Evolutionary conservation across 1,139 yeast species (phyloP).

Genomic region (Yamadazyma friedrichii): DNA sequence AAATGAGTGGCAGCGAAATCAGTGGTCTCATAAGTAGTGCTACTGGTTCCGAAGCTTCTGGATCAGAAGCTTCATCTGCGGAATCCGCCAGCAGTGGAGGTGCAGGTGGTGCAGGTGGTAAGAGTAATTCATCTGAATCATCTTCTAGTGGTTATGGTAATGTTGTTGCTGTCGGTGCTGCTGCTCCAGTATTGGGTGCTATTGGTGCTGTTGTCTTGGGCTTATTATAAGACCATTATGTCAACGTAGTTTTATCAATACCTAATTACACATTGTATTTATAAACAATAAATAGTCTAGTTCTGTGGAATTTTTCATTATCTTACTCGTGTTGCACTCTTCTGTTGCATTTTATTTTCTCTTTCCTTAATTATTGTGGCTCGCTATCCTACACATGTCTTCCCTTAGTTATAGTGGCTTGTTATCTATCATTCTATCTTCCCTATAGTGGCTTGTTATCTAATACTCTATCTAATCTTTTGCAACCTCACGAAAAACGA

Average conservation of each 20-base stretch:
- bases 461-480: neutral
- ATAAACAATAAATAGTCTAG: neutral
- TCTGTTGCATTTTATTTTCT: no score
- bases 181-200: conserved; percentile 8
- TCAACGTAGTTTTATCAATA: neutral
- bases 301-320: no score
- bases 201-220: conserved; percentile 12
- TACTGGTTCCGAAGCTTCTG: conserved; percentile 1
- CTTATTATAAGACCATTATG: conserved; percentile 8
- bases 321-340: no score
- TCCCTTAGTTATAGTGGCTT: no score
- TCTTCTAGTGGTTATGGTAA: conserved; percentile 5
- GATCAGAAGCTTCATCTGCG: conserved; percentile 3
- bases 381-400: no score
- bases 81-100: conserved; percentile 4
- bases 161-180: conserved; percentile 5
- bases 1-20: conserved; percentile 1
- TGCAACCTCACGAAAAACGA: neutral
- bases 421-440: no score
- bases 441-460: neutral
- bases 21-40: conserved; percentile 1
- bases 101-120: conserved; percentile 4
- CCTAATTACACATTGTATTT: no score
- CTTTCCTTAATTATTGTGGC: no score
- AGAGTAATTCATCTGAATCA: conserved; percentile 4